Percentiles rank a stretch among this genome's conserved stretches.
These are phyloP conservation scores for Fulvia fulva DNA, from an alignment of 2,329 filamentous ascomycete genomes.

Conservation along the genomic window DNA sequence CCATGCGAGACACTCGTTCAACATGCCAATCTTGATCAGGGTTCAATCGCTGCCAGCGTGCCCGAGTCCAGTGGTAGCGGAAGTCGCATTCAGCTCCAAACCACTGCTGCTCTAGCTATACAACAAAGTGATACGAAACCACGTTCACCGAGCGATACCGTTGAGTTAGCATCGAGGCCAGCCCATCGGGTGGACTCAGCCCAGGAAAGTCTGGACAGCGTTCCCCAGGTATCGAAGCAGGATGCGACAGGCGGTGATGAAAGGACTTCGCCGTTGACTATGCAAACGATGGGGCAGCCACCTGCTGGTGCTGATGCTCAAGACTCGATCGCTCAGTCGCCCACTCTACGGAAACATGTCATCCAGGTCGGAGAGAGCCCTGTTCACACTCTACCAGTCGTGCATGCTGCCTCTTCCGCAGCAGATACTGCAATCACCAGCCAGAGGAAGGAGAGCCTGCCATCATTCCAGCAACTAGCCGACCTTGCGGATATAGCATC, in stretches of 20 bases:
- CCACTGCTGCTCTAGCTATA: constrained; percentile 18
- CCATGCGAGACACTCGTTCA: neutral
- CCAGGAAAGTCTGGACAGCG: constrained; percentile 15
- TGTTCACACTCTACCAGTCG: constrained; percentile 25
- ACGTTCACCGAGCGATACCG: constrained; percentile 4
- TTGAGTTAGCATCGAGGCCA: constrained; percentile 9
- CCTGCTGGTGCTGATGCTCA: constrained; percentile 1
- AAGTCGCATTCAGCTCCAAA: neutral
- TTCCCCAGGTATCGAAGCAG: constrained; percentile 16
- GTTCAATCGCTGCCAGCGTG: neutral
- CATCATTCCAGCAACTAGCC: constrained; percentile 31
- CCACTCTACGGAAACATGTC: constrained; percentile 22
- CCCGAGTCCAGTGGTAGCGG: neutral
- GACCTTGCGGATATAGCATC: constrained; percentile 42
- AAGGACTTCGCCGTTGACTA: constrained; percentile 2
- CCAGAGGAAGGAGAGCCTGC: constrained; percentile 26
- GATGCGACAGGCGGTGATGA: neutral
- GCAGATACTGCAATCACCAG: constrained; percentile 20
- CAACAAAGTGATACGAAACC: constrained; percentile 9
- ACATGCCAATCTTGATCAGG: neutral
- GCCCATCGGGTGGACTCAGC: constrained; percentile 20
- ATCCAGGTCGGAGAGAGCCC: constrained; percentile 14
- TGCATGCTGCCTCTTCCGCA: constrained; percentile 22
- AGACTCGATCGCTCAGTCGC: constrained; percentile 22
- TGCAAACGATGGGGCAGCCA: constrained; percentile 2